Conservation (phyloP, 805 yeast species). For the Wickerhamiella allomyrinae region DNA sequence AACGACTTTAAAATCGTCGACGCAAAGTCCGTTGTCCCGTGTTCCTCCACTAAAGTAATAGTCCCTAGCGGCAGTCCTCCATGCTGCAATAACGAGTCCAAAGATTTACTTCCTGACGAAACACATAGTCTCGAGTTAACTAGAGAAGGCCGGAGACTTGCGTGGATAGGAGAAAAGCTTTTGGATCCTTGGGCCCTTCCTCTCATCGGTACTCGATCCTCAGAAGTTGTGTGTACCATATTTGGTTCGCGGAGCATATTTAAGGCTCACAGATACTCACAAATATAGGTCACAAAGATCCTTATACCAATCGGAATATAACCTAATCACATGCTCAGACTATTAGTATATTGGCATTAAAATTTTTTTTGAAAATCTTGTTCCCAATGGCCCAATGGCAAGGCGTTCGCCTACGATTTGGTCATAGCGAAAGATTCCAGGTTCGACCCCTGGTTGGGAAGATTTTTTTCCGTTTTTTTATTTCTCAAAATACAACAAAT, state of each 20-base stretch:
- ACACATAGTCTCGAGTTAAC: slow-evolving; percentile 59
- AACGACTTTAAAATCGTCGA: slow-evolving; percentile 53
- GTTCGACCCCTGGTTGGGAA: slow-evolving; percentile 5
- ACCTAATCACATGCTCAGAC: too few relatives aligned
- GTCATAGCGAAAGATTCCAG: slow-evolving; percentile 5
- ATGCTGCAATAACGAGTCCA: slow-evolving; percentile 64
- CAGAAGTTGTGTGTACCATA: too few relatives aligned
- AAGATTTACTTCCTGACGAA: slow-evolving; percentile 66
- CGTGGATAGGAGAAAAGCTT: too few relatives aligned
- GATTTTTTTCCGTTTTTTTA: not conserved
- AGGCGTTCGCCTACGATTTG: slow-evolving; percentile 6
- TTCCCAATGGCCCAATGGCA: slow-evolving; percentile 6
- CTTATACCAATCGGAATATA: too few relatives aligned
- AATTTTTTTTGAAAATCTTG: not conserved
- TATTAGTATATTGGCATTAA: not conserved
- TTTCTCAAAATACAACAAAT: too few relatives aligned
- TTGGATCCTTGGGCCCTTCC: too few relatives aligned
- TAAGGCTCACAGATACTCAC: too few relatives aligned
- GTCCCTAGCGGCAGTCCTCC: slow-evolving; percentile 75
- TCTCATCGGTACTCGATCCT: too few relatives aligned
- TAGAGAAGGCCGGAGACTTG: slow-evolving; percentile 52
- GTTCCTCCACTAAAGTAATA: slow-evolving; percentile 60
- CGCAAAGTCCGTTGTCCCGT: slow-evolving; percentile 78
- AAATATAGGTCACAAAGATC: too few relatives aligned
- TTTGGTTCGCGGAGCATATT: too few relatives aligned